Base-by-base conservation (phyloP, 1,284 basidiomycete genomes). In the Athelia psychrophila region DNA sequence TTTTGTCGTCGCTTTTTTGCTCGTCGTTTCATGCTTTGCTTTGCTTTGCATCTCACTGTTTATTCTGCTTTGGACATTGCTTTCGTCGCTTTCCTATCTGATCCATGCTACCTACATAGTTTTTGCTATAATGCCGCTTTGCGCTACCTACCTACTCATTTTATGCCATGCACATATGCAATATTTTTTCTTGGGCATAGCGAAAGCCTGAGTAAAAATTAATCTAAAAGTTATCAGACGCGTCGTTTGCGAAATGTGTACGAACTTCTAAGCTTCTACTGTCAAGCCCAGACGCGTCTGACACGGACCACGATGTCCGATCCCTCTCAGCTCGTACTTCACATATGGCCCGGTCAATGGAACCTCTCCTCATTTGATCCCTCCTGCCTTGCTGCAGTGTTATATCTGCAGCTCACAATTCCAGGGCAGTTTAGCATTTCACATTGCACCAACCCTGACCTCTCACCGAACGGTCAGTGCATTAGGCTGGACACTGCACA, bases 271-370 rank as follows among this genome's bases (percentile, higher is more conserved):
- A n/a, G n/a, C n/a, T n/a, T n/a, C n/a, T n/a, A n/a, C n/a, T n/a
- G n/a, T n/a, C n/a, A n/a, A n/a, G n/a, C n/a, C n/a, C n/a, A n/a
- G n/a, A n/a, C n/a, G n/a, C 13, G 5, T 42, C 38, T 8, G 20
- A 6, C 38, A 5, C 19, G 30, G 12, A 20, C 19, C 48, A 24
- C 46, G 25, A 58, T 64, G 67, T 57, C 58, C 23, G 55, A 42
- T 18, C 20, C 38, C 16, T 42, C 38, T n/a, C 38, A 42, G 38
- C 56, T 72, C n/a, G 58, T 66, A 33, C 68, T 92, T 15, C 73
- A 90, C 63, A 69, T 90, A 53, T 91, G 87, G 86, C 87, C 89
- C 3, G 72, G 74, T 2, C 68, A 76, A 61, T 88, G 81, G 79
- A 73, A 71, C 44, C 64, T 88, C 5, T 77, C 81, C 24, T 88